These are phyloP conservation scores for Prunus mira DNA, from an alignment of 306 rosid species.

Conservation along the genomic window DNA sequence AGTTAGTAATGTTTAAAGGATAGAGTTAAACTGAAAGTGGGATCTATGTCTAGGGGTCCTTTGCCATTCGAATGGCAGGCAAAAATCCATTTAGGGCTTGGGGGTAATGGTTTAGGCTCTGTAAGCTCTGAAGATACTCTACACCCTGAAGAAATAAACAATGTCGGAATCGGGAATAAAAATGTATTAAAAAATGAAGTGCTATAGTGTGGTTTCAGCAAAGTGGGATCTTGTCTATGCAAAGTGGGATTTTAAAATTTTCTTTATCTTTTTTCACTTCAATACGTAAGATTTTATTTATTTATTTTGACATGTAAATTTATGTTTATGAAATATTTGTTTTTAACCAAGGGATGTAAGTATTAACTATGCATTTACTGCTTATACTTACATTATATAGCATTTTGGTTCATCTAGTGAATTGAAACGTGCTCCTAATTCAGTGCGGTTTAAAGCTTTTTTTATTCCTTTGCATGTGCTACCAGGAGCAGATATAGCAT, in stretches of 20 bases:
- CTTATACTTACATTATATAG: slow-evolving; percentile 6
- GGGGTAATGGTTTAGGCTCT: background rate
- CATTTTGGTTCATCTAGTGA: background rate
- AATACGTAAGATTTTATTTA: background rate
- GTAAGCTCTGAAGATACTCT: background rate
- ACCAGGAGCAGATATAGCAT: slow-evolving; percentile 86
- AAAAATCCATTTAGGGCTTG: background rate
- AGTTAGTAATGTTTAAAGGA: background rate
- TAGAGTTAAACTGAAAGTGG: background rate
- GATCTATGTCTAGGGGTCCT: background rate
- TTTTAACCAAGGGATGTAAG: background rate
- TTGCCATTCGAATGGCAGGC: background rate
- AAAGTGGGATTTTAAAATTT: background rate
- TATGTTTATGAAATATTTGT: background rate
- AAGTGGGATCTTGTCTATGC: no score
- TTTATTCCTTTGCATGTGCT: slow-evolving; percentile 25
- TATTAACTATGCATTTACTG: background rate
- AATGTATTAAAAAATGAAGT: background rate
- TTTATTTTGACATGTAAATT: background rate
- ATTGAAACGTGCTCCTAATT: slow-evolving; percentile 1
- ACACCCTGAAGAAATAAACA: background rate
- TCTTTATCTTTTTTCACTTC: background rate
- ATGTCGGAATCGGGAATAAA: background rate
- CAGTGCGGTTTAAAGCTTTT: slow-evolving; percentile 9
- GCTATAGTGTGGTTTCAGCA: background rate